Evolutionary conservation across 2,329 filamentous ascomycete genomes (phyloP), one percentile per base, ranked within the genome.

Genomic region (Fusarium siculi): DNA sequence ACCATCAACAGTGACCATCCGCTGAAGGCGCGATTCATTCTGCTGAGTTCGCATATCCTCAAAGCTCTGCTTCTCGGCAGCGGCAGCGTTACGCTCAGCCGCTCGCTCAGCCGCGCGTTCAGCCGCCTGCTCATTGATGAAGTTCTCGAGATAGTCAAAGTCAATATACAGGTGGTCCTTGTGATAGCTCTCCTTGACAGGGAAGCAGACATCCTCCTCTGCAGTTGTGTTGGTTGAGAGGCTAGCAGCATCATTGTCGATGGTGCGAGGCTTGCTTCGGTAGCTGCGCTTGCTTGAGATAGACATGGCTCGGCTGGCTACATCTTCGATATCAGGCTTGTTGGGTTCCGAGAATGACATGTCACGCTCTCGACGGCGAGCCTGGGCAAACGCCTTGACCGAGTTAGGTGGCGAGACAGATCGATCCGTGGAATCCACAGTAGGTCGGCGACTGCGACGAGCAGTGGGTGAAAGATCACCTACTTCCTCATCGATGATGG

Each of bases 361-460:
- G 67, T 91, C 94, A 47, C 95, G 93, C 79, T 96, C 93, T 66
- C 95, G 92, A 66, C 94, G 93, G 56, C 94, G 92, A 62, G 94
- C 93, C 78, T 96, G 93, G 23, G 96, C 96, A 82, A 99, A 99
- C 8, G 96, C 96, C 81, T 98, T 97, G 57, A 99, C 95, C 0
- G 96, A 99, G 82, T 98, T 99, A 12, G 96, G 96, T 16, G 96
- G 96, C 10, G 96, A 98, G 5, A 90, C 85, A 2, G 93, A 94
- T 62, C 94, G 89, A 53, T 89, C 87, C 30, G 84, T 81, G 4
- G 89, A 89, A 37, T 87, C 87, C 60, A 92, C 84, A 56, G 88
- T 88, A 63, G 87, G 85, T 63, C 89, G 87, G 21, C 89, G 88
- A 65, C 83, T 84, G 42, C 84, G 86, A 11, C 83, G 81, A 37